These are phyloP conservation scores for Fragilariopsis cylindrus DNA, from an alignment of 108 stramenopile species.

Conservation along the genomic window DNA sequence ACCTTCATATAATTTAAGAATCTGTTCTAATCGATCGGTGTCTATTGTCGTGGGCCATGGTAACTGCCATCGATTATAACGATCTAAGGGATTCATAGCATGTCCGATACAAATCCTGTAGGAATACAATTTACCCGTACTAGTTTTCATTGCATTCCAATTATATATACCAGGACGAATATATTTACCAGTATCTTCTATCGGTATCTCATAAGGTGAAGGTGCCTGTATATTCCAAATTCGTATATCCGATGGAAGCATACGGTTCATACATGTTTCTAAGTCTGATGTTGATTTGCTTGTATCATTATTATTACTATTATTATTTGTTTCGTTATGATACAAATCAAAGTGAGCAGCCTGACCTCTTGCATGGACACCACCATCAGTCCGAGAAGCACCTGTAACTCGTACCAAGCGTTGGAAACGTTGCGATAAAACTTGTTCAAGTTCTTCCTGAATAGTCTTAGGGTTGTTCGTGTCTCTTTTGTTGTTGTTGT, in stretches of 20 bases:
- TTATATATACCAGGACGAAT: constrained; percentile 3
- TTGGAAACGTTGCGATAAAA: constrained; percentile 52
- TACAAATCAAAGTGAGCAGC: constrained; percentile 84
- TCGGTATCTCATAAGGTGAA: constrained; percentile 28
- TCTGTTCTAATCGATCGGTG: constrained; percentile 34
- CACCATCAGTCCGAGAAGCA: constrained; percentile 81
- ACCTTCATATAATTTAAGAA: constrained; percentile 64
- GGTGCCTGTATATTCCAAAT: constrained; percentile 46
- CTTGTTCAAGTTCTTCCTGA: constrained; percentile 71
- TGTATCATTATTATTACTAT: constrained; percentile 7
- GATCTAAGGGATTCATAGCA: constrained; percentile 64
- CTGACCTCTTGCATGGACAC: constrained; percentile 85
- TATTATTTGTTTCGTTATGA: constrained; percentile 18
- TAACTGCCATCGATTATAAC: constrained; percentile 66
- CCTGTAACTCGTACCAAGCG: constrained; percentile 68
- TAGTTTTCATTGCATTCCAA: constrained; percentile 73
- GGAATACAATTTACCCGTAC: constrained; percentile 68
- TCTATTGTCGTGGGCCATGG: constrained; percentile 38
- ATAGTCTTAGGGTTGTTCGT: constrained; percentile 24
- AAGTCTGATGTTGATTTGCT: neutral
- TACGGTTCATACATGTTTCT: constrained; percentile 62
- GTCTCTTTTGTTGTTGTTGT: constrained; percentile 10
- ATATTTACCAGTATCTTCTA: constrained; percentile 7
- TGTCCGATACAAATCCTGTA: constrained; percentile 63
- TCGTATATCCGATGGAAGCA: constrained; percentile 61